phyloP scores from a whole-genome alignment of 306 rosid genomes.

The Nissolia schottii region DNA sequence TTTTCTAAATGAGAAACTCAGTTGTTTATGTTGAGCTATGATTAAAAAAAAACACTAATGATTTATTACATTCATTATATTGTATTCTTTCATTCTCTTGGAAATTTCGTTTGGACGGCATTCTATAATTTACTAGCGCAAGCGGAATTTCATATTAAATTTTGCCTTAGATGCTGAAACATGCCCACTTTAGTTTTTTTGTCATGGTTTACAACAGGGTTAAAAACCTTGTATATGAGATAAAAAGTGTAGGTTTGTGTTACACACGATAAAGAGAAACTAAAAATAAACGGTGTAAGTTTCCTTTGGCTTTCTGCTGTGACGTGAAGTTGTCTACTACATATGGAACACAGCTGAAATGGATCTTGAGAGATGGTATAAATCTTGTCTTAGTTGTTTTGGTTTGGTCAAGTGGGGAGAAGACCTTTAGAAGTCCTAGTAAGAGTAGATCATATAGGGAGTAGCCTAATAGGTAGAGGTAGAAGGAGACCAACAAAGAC shows the following conservation, averaged over 20 bases:
- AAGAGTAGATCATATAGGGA: neutral
- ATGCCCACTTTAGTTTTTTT: slow-evolving; percentile 4
- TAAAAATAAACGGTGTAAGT: too few relatives aligned
- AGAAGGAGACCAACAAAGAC: neutral
- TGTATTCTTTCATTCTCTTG: neutral
- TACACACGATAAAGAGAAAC: neutral
- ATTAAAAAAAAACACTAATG: neutral
- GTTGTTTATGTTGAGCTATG: neutral
- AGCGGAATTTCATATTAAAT: neutral
- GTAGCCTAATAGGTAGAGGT: neutral
- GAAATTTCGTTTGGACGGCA: neutral
- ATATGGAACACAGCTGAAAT: slow-evolving; percentile 1
- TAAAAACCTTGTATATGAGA: neutral
- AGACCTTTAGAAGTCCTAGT: neutral
- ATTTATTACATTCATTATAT: neutral
- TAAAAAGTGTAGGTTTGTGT: neutral
- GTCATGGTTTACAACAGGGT: neutral
- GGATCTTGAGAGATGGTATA: neutral
- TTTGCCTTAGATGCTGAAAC: slow-evolving; percentile 3
- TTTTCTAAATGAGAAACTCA: neutral
- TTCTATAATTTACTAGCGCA: neutral
- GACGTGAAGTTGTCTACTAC: neutral
- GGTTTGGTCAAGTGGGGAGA: neutral
- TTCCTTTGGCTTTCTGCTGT: slow-evolving; percentile 17
- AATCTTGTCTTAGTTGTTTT: neutral